phyloP scores from a whole-genome alignment of 2,329 filamentous ascomycete species.

The Xylariaceae sp. region DNA sequence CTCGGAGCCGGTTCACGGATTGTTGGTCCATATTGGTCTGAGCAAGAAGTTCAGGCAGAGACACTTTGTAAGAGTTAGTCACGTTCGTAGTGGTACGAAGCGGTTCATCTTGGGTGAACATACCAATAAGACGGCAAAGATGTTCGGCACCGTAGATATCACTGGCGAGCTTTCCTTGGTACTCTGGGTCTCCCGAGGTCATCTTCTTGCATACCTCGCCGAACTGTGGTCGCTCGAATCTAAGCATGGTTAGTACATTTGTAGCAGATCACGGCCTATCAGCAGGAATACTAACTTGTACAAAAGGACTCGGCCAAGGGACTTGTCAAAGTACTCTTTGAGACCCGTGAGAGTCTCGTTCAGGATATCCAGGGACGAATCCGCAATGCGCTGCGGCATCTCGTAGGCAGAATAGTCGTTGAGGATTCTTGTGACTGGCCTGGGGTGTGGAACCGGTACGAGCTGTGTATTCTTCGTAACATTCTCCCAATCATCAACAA shows the following conservation, averaged over 20 bases:
- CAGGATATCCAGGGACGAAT: constrained; percentile 73
- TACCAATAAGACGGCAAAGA: constrained; percentile 82
- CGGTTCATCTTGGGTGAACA: constrained; percentile 26
- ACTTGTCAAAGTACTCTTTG: constrained; percentile 90
- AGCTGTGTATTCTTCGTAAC: constrained; percentile 92
- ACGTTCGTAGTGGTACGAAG: constrained; percentile 6
- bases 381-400: constrained; percentile 57
- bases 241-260: constrained; percentile 34
- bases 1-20: constrained; percentile 78
- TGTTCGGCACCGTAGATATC: constrained; percentile 94
- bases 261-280: neutral
- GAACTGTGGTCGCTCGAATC: constrained; percentile 88
- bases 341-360: constrained; percentile 84
- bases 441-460: constrained; percentile 72
- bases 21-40: constrained; percentile 98
- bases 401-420: constrained; percentile 73
- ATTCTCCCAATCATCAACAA: constrained; percentile 99
- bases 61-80: constrained; percentile 50
- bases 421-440: constrained; percentile 71
- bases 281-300: constrained; percentile 54
- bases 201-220: constrained; percentile 69
- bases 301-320: constrained; percentile 78
- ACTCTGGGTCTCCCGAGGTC: constrained; percentile 55
- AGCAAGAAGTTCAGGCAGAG: constrained; percentile 85
- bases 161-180: constrained; percentile 64